phyloP scores from a whole-genome alignment of 2,329 filamentous ascomycete genomes.

The Chrysoporthe puriensis region DNA sequence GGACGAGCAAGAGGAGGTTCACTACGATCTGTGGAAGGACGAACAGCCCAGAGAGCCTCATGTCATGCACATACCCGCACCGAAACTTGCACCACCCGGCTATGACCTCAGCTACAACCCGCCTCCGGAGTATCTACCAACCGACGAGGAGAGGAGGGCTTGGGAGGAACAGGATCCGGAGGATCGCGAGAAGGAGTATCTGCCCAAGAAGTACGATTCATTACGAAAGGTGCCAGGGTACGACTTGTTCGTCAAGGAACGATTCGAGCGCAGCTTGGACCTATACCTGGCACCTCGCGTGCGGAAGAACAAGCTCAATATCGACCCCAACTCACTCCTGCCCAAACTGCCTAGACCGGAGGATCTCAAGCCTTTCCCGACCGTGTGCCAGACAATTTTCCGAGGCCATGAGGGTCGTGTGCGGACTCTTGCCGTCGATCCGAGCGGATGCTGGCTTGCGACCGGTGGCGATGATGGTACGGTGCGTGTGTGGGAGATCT shows the following conservation, averaged over 20 bases:
- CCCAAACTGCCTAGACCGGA: slow-evolving; percentile 92
- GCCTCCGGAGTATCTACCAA: slow-evolving; percentile 89
- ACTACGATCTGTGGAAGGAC: slow-evolving; percentile 94
- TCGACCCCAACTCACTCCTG: slow-evolving; percentile 89
- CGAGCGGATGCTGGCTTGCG: slow-evolving; percentile 82
- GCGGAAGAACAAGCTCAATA: slow-evolving; percentile 91
- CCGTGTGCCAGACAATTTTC: slow-evolving; percentile 84
- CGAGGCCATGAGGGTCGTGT: slow-evolving; percentile 87
- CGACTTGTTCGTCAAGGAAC: slow-evolving; percentile 87
- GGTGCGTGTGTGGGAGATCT: slow-evolving; percentile 85
- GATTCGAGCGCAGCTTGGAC: slow-evolving; percentile 93
- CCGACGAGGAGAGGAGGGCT: slow-evolving; percentile 76
- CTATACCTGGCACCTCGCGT: slow-evolving; percentile 89
- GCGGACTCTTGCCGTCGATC: slow-evolving; percentile 81
- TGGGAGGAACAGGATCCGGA: slow-evolving; percentile 90
- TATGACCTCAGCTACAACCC: slow-evolving; percentile 98
- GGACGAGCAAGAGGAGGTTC: slow-evolving; percentile 70
- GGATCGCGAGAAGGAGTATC: slow-evolving; percentile 85
- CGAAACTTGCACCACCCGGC: slow-evolving; percentile 88
- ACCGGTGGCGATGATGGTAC: slow-evolving; percentile 95
- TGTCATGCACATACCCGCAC: slow-evolving; percentile 91
- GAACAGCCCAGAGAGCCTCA: slow-evolving; percentile 82
- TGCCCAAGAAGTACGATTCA: slow-evolving; percentile 81
- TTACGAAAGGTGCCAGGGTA: slow-evolving; percentile 93
- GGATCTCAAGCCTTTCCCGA: slow-evolving; percentile 93